Percentiles rank a stretch among this genome's conserved stretches.
Evolutionary conservation across 768 basidiomycete species (phyloP).

Genomic region (Tephrocybe sp.): DNA sequence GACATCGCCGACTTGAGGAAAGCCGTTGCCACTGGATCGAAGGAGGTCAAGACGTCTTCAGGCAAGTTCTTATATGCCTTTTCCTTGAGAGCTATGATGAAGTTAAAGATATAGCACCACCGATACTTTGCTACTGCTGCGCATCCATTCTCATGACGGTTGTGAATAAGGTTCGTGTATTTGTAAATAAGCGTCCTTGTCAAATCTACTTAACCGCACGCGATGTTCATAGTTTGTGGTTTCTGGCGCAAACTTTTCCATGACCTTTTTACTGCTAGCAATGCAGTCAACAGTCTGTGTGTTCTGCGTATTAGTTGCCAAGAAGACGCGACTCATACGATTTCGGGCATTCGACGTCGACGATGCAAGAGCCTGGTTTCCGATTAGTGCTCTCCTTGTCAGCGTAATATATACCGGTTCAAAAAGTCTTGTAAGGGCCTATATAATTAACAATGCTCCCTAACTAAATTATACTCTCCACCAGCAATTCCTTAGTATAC

Average conservation of each 20-base stretch:
- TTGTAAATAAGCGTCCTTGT: background rate
- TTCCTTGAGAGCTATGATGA: background rate
- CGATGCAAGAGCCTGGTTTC: conserved; percentile 93
- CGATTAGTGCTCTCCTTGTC: conserved; percentile 89
- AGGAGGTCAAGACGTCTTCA: conserved; percentile 23
- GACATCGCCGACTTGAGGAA: conserved; percentile 32
- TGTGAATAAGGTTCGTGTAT: conserved; percentile 78
- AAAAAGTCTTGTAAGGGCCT: conserved; percentile 81
- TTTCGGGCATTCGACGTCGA: conserved; percentile 80
- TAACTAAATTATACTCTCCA: background rate
- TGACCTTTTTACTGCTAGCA: conserved; percentile 93
- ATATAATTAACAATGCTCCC: conserved; percentile 11
- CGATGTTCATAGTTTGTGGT: conserved; percentile 74
- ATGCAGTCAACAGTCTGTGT: conserved; percentile 92
- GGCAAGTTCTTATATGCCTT: conserved; percentile 15
- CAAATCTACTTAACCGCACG: background rate
- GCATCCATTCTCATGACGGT: conserved; percentile 97
- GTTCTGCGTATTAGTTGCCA: conserved; percentile 68
- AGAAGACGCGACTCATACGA: conserved; percentile 74
- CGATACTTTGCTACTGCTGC: conserved; percentile 86
- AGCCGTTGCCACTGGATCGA: conserved; percentile 32
- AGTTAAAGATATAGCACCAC: conserved; percentile 47
- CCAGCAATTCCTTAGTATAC: conserved; percentile 96
- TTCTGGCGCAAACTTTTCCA: conserved; percentile 88
- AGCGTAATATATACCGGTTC: conserved; percentile 97